Base-by-base conservation (phyloP, 768 basidiomycete genomes). In the Pleurotus eryngii region DNA sequence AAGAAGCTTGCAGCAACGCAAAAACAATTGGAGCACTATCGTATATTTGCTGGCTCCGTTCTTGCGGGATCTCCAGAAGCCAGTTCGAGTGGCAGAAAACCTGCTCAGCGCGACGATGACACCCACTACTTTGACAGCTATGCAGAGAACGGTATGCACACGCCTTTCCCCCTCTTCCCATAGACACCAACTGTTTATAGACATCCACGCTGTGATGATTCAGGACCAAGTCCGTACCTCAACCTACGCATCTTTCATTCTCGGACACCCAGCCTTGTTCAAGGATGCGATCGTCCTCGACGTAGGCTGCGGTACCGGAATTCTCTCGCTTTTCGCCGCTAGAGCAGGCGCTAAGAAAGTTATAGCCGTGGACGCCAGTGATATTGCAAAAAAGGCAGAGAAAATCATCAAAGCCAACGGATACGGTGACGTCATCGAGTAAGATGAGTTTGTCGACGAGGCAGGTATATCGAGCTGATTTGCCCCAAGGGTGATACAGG, bases 151-250 rank as follows among this genome's bases (percentile, higher is more conserved):
- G 95, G 95, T 93, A 55, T 9, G 70, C 63, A 3, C 30, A 4
- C 30, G 30, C 11, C 4, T 2, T 35, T 35, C 30, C 30, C 2
- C 11, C 9, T 8, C 30, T 8, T 35, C 7, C 2, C 2, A 35
- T 35, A 3, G 30, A 35, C 30, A 0, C 30, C 4, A 4, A 35
- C 4, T 6, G 7, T 30, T 30, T 54, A 24, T 27, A 95, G 93
- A 97, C 62, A 95, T 97, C 49, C 96, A 98, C 68, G 90, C 94
- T 27, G 83, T 93, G 59, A 98, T 98, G 96, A 90, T 98, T 57
- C 89, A 92, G 66, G 96, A 98, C 68, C 89, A 89, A 76, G 91
- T 95, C 48, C 83, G 96, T 55, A 98, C 96, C 1, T 86, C 95
- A 20, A 87, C 93, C 1, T 98, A 98, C 69, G 93, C 92, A 9